Conservation (phyloP, 2,329 filamentous ascomycete genomes). For the Trichoderma afroharzianum region DNA sequence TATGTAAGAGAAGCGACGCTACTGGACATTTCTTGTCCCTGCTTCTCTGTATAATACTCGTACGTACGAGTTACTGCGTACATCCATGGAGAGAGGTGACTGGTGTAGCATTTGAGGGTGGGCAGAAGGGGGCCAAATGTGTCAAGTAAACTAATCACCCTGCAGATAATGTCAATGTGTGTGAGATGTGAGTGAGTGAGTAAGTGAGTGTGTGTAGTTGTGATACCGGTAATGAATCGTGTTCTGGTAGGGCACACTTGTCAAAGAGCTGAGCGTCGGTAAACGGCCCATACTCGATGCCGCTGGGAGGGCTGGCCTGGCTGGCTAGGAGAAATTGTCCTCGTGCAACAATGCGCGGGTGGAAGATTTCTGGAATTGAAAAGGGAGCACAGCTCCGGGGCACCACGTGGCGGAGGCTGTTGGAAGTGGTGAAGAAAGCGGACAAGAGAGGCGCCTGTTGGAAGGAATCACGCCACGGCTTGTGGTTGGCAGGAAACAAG, state of each 20-base stretch:
- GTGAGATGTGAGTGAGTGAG: not conserved
- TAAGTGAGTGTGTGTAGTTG: not conserved
- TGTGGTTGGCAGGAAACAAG: not conserved
- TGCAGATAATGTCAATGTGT: not conserved
- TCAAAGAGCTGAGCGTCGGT: not conserved
- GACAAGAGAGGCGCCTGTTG: not conserved
- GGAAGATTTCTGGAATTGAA: slow-evolving; percentile 14
- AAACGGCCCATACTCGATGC: not conserved
- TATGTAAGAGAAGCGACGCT: not conserved
- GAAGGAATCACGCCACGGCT: slow-evolving; percentile 8
- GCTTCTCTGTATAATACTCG: not conserved
- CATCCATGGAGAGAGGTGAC: not conserved
- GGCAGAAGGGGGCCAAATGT: slow-evolving; percentile 1
- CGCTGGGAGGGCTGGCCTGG: not conserved
- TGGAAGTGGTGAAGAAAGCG: not conserved
- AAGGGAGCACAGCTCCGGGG: not conserved
- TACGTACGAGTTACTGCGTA: not conserved
- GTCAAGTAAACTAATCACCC: not conserved
- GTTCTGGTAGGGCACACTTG: not conserved
- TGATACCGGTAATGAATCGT: not conserved
- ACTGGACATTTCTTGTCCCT: not conserved
- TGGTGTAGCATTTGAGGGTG: not conserved
- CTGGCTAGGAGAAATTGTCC: not conserved
- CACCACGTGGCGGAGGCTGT: slow-evolving; percentile 11
- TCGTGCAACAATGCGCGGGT: not conserved